Percentiles rank a stretch among this genome's conserved stretches.
phyloP scores from a whole-genome alignment of 129 eudicot species.

The carrot (Daucus carota) region DH1_v3.0 NC_030382.2:52477001-52477500 shows the following conservation, averaged over 20 bases:
- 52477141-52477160: too few species aligned
- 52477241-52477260: constrained; percentile 61
- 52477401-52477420: constrained; percentile 37
- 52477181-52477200: neutral
- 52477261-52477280: constrained; percentile 67
- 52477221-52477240: constrained; percentile 18
- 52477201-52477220: neutral
- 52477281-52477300: constrained; percentile 52
- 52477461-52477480: constrained; percentile 72
- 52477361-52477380: constrained; percentile 23
- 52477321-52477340: constrained; percentile 73
- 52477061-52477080: too few species aligned
- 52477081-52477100: too few species aligned
- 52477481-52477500: constrained; percentile 41
- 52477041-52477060: too few species aligned
- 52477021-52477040: too few species aligned
- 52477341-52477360: constrained; percentile 49
- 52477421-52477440: constrained; percentile 45
- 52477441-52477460: constrained; percentile 27
- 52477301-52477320: constrained; percentile 79
- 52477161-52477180: neutral
- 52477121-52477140: too few species aligned
- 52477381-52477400: constrained; percentile 26
- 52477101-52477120: too few species aligned
- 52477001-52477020: too few species aligned